Evolutionary conservation across 106 monocot species (phyloP).

Genomic region (Dendrobium officinale): DNA sequence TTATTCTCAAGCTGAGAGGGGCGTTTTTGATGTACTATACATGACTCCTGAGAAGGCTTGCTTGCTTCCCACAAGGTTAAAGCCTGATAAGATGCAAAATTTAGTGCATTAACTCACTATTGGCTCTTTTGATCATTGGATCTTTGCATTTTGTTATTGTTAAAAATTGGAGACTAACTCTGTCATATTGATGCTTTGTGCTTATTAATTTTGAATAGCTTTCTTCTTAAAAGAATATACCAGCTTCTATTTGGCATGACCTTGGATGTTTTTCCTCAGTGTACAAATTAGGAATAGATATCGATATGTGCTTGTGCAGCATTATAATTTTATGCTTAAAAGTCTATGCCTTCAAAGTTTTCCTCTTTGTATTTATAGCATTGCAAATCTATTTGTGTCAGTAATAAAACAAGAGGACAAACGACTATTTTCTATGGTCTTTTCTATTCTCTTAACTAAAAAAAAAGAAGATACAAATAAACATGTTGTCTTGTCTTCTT

Average conservation of each 20-base stretch:
- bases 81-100: not conserved
- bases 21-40: constrained; percentile 69
- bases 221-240: not conserved
- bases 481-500: not conserved
- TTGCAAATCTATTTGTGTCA: not conserved
- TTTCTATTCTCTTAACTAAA: not conserved
- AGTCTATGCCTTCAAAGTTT: not conserved
- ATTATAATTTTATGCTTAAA: not conserved
- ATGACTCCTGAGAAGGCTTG: constrained; percentile 99
- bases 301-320: not conserved
- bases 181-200: not conserved
- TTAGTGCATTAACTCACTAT: not conserved
- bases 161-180: not conserved
- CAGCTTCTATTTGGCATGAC: not conserved
- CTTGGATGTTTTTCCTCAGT: not conserved
- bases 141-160: not conserved
- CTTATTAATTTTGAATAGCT: not conserved
- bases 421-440: not conserved
- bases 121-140: not conserved
- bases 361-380: not conserved
- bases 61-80: constrained; percentile 62
- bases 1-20: constrained; percentile 52
- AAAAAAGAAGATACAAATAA: not conserved
- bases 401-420: not conserved
- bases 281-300: not conserved